Base-by-base conservation (phyloP, 345 rosid genomes). In the Moringa oleifera region DNA sequence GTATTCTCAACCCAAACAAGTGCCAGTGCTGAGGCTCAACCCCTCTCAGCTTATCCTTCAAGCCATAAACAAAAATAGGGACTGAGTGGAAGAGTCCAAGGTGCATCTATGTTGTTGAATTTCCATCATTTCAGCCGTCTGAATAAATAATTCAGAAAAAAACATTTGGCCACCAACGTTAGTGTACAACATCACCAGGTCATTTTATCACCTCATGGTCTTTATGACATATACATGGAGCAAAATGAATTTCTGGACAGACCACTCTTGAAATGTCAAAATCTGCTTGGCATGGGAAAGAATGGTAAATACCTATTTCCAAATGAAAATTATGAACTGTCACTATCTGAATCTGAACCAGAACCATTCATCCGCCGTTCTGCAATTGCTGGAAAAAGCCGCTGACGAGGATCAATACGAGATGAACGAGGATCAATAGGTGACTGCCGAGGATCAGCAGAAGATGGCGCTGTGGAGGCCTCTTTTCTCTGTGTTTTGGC, bases 351-450 rank as follows among this genome's bases (percentile, higher is more conserved):
- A 73, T 79, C 83, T 21, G 95, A 77, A 73, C 83, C 77, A 69
- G 80, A 85, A 64, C 64, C 65, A 47, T 76, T 78, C 66, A 65
- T 24, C 17, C 84, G 83, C 50, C 83, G 73, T 65, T 85, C 91
- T 22, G 85, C 69, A 50, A 91, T 87, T 13, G 93, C 96, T 25
- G 93, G 92, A 74, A 94, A 91, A 60, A 91, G 80, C 23, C 72
- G 77, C 55, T 74, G 80, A 57, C 73, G 95, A 71, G 79, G 75
- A 72, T 85, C 88, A 21, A 80, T 60, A 31, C 75, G 51, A 19
- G 83, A 72, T 13, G 79, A 67, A 22, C 65, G 78, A 53, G 49
- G 69, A 28, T 73, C n/a, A n/a, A n/a, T n/a, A n/a, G n/a, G 73
- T 13, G 79, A 68, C 23, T 67, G 78, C 53, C 51, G 69, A 28